These are phyloP conservation scores for Diaporthe vaccinii DNA, from an alignment of 2,329 filamentous ascomycete species.

Conservation along the genomic window DNA sequence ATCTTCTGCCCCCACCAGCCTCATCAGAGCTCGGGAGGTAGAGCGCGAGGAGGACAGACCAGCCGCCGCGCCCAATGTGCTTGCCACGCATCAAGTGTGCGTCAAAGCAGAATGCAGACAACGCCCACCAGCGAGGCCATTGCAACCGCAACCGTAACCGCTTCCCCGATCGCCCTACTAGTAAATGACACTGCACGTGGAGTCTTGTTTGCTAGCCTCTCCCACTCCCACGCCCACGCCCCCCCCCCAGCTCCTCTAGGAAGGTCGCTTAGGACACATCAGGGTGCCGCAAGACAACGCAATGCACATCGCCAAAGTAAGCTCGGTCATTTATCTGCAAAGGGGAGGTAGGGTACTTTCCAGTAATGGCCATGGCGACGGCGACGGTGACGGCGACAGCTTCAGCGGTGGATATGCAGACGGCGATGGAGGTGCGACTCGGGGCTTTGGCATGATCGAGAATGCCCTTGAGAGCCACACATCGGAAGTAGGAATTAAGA, in stretches of 20 bases:
- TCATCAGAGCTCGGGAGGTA: not conserved
- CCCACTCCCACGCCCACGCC: not conserved
- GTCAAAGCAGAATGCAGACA: not conserved
- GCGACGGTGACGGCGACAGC: not conserved
- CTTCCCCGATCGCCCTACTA: constrained; percentile 9
- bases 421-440: constrained; percentile 7
- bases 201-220: not conserved
- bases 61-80: constrained; percentile 8
- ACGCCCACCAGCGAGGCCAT: not conserved
- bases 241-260: constrained; percentile 1
- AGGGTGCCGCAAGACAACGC: not conserved
- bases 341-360: not conserved
- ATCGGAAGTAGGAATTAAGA: not conserved
- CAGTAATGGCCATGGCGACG: not conserved
- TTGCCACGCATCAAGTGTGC: not conserved
- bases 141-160: not conserved
- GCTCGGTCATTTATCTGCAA: not conserved
- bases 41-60: not conserved
- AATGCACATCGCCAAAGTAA: not conserved
- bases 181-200: constrained; percentile 3
- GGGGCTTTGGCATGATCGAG: not conserved
- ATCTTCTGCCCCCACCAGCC: constrained; percentile 26
- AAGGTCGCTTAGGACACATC: constrained; percentile 20
- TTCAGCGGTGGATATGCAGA: not conserved
- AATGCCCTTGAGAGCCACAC: not conserved